A percentile compares a stretch with the other conserved stretches of the same genome.
Conservation (phyloP, 768 basidiomycete species). For the Auricularia sp. region DNA sequence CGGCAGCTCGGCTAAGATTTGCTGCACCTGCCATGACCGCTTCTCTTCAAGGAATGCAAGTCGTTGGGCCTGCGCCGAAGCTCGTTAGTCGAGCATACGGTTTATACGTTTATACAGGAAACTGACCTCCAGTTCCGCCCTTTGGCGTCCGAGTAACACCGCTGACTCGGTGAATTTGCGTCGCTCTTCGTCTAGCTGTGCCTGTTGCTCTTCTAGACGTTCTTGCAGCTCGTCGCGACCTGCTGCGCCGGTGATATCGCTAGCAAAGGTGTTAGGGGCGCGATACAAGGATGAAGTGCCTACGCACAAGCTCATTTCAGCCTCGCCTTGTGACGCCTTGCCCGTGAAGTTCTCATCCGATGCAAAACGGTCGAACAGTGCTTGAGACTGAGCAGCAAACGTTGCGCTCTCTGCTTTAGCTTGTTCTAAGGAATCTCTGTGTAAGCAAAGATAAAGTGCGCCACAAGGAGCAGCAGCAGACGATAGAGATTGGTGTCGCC, state of each 20-base stretch:
- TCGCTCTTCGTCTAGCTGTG: slow-evolving; percentile 57
- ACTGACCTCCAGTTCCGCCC: slow-evolving; percentile 37
- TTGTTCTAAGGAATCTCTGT: slow-evolving; percentile 26
- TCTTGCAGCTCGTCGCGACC: slow-evolving; percentile 45
- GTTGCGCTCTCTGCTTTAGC: slow-evolving; percentile 36
- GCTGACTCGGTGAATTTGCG: slow-evolving; percentile 55
- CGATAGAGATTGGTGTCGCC: too few species aligned
- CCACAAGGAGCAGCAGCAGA: too few species aligned
- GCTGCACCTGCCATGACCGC: slow-evolving; percentile 59
- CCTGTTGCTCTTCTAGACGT: slow-evolving; percentile 40
- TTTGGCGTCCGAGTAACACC: slow-evolving; percentile 53
- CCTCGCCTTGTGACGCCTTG: slow-evolving; percentile 19
- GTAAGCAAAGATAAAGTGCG: background rate
- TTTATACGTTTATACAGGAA: too few species aligned
- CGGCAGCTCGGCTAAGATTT: slow-evolving; percentile 49
- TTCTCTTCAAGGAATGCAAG: slow-evolving; percentile 57
- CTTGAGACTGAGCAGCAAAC: slow-evolving; percentile 38
- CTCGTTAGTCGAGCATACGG: too few species aligned
- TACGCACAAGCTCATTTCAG: slow-evolving; percentile 33
- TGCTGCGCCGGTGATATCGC: slow-evolving; percentile 25
- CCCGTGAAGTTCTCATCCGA: slow-evolving; percentile 27
- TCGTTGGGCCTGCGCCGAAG: slow-evolving; percentile 37
- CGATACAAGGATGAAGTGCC: too few species aligned
- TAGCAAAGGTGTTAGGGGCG: background rate
- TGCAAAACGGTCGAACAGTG: slow-evolving; percentile 46